phyloP scores from a whole-genome alignment of 768 basidiomycete species.

The Phaeotremella fagi region DNA sequence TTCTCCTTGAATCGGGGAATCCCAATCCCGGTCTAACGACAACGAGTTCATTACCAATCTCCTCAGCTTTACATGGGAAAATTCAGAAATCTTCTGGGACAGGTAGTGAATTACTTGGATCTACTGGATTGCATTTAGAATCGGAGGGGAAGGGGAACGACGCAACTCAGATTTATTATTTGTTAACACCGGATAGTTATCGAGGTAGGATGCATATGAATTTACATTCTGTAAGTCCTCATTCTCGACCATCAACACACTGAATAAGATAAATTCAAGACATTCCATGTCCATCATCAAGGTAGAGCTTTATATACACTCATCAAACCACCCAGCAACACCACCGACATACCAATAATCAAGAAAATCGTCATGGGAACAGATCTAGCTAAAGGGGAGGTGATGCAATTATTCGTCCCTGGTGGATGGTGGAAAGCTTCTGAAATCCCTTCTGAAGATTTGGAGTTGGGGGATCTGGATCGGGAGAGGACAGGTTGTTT shows the following conservation, averaged over 20 bases:
- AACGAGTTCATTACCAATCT: not conserved
- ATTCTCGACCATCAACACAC: too few relatives aligned
- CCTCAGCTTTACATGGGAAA: slow-evolving; percentile 6
- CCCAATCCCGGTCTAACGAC: not conserved
- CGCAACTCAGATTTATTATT: slow-evolving; percentile 39
- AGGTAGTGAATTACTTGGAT: slow-evolving; percentile 3
- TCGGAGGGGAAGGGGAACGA: slow-evolving; percentile 9
- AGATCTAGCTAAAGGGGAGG: slow-evolving; percentile 52
- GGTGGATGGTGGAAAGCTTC: slow-evolving; percentile 49
- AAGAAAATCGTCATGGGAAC: slow-evolving; percentile 50
- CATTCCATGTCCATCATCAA: slow-evolving; percentile 15
- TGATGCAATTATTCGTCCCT: slow-evolving; percentile 52
- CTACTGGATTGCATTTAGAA: not conserved
- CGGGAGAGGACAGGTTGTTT: slow-evolving; percentile 52
- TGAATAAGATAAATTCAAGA: too few relatives aligned
- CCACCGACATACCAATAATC: slow-evolving; percentile 12
- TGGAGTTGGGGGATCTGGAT: slow-evolving; percentile 12
- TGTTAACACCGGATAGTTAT: slow-evolving; percentile 26
- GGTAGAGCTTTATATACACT: slow-evolving; percentile 33
- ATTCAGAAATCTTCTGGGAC: slow-evolving; percentile 15
- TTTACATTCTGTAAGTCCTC: slow-evolving; percentile 27
- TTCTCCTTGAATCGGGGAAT: slow-evolving; percentile 14
- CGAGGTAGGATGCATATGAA: slow-evolving; percentile 42
- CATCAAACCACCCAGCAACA: slow-evolving; percentile 21
- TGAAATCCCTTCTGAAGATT: slow-evolving; percentile 46